A percentile compares a stretch with the other conserved stretches of the same genome.
Conservation (phyloP, 192 early-diverging fungal species). For the Backusella psychrophila region DNA sequence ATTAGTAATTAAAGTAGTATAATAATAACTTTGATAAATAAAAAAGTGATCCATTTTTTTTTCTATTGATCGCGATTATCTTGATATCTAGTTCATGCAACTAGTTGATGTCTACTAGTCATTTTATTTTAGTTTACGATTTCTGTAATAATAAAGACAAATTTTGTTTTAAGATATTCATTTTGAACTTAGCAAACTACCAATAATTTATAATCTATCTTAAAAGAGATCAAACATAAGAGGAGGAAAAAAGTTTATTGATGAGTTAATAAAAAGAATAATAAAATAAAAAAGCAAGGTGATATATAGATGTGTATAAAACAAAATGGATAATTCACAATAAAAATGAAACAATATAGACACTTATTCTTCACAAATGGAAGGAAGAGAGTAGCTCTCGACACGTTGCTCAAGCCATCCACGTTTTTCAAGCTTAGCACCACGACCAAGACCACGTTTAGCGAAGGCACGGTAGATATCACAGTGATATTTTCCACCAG, state of each 20-base stretch:
- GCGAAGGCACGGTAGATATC: constrained; percentile 79
- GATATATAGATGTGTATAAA: background rate
- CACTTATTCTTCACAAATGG: constrained; percentile 13
- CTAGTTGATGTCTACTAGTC: no score
- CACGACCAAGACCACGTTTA: constrained; percentile 83
- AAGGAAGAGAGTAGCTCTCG: constrained; percentile 28
- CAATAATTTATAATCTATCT: no score
- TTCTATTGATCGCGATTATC: no score
- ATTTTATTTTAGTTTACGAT: no score
- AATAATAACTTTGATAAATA: no score
- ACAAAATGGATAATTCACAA: constrained; percentile 7
- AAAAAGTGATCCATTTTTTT: no score
- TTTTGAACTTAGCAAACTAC: no score
- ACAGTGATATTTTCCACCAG: constrained; percentile 67
- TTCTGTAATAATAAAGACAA: no score
- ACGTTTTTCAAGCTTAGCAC: constrained; percentile 52
- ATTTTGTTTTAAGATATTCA: no score
- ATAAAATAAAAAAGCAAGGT: background rate
- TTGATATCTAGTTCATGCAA: no score
- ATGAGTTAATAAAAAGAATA: background rate
- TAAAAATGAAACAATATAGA: constrained; percentile 5
- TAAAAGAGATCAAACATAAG: background rate
- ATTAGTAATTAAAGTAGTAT: no score
- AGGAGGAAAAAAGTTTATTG: background rate
- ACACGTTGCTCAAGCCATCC: constrained; percentile 34